These are phyloP conservation scores for Calamus simplicifolius DNA, from an alignment of 176 grass and related monocot genomes.

Conservation along the genomic window DNA sequence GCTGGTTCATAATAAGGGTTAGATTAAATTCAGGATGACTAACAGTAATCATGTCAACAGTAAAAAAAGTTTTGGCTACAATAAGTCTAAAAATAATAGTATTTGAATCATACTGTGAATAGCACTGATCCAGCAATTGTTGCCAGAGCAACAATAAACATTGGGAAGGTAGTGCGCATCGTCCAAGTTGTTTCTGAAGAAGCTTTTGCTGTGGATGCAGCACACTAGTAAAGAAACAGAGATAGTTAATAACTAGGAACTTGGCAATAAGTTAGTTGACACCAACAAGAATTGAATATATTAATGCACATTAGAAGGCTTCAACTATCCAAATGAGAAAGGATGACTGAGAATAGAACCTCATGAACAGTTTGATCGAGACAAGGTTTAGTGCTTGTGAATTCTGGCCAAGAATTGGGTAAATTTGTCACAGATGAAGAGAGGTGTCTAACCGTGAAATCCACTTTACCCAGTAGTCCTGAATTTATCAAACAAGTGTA, in stretches of 20 bases:
- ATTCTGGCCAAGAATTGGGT: slow-evolving; percentile 52
- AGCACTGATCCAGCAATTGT: slow-evolving; percentile 98
- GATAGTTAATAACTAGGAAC: too few relatives aligned
- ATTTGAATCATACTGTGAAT: slow-evolving; percentile 51
- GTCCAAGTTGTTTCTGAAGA: slow-evolving; percentile 90
- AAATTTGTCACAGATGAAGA: slow-evolving; percentile 62
- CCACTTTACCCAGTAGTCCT: slow-evolving; percentile 89
- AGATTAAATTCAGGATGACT: background rate
- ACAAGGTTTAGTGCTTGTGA: slow-evolving; percentile 78
- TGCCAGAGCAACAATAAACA: slow-evolving; percentile 94
- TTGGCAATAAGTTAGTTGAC: too few relatives aligned
- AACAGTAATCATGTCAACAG: background rate
- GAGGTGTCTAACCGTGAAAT: slow-evolving; percentile 96
- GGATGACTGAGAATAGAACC: slow-evolving; percentile 22
- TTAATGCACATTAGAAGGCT: too few relatives aligned
- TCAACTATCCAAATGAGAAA: too few relatives aligned
- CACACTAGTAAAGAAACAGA: slow-evolving; percentile 41
- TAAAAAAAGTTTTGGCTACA: background rate
- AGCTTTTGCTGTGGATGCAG: slow-evolving; percentile 53
- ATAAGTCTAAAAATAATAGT: too few relatives aligned
- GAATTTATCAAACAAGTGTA: slow-evolving; percentile 19
- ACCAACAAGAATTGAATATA: too few relatives aligned
- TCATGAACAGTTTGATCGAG: slow-evolving; percentile 22
- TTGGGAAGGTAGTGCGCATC: slow-evolving; percentile 82
- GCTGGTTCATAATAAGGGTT: too few relatives aligned